A percentile compares a stretch with the other conserved stretches of the same genome.
phyloP scores from a whole-genome alignment of 331 rosid genomes.

The Pyrus hybrid region DNA sequence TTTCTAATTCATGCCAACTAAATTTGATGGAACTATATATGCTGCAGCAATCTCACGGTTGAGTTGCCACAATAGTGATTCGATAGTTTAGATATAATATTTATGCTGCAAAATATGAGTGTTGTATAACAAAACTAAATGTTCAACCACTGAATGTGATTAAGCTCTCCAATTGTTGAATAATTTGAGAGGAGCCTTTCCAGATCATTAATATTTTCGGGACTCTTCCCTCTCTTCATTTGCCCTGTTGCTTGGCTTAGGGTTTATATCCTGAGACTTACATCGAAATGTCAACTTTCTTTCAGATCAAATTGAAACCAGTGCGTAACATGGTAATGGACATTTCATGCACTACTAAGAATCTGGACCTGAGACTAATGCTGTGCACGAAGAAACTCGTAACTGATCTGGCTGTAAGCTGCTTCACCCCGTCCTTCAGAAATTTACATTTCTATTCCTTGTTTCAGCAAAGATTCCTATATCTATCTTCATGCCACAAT shows the following conservation, averaged over 20 bases:
- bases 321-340: constrained; percentile 39
- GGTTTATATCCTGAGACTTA: background rate
- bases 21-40: background rate
- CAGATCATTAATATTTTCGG: background rate
- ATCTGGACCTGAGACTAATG: constrained; percentile 47
- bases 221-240: no score
- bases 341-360: no score
- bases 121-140: background rate
- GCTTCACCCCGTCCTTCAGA: background rate
- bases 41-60: background rate
- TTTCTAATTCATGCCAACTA: background rate
- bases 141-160: background rate
- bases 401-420: constrained; percentile 22
- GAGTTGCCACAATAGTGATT: background rate
- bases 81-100: background rate
- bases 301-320: constrained; percentile 28
- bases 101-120: background rate
- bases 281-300: background rate
- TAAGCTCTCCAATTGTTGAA: background rate
- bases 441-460: background rate
- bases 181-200: background rate
- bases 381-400: constrained; percentile 20
- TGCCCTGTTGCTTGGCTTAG: background rate
- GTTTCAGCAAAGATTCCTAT: background rate
- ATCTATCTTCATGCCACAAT: background rate